phyloP scores from a whole-genome alignment of 495 filamentous ascomycete species.

The Rhypophila decipiens region DNA sequence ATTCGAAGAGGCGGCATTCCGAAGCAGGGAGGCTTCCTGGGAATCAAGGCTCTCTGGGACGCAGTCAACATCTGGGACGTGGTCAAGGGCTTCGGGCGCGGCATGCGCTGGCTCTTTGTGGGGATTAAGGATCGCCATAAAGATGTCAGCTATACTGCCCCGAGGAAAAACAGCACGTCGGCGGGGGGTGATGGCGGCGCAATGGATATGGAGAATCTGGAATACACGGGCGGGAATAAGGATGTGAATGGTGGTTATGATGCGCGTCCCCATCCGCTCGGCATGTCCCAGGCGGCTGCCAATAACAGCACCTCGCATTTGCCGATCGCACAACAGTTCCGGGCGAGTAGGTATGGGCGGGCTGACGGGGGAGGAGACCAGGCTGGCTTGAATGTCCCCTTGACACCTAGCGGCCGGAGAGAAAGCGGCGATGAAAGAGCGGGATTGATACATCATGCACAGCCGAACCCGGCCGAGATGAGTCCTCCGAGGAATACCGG shows the following conservation, averaged over 20 bases:
- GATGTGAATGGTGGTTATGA: neutral
- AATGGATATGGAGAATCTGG: constrained; percentile 27
- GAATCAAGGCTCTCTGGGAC: constrained; percentile 55
- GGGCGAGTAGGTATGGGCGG: constrained; percentile 21
- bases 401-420: constrained; percentile 8
- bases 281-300: constrained; percentile 19
- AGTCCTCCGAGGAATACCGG: no score
- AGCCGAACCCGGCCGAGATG: constrained; percentile 42
- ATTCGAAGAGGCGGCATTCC: constrained; percentile 34
- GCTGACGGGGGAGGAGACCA: neutral
- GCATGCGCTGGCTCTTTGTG: constrained; percentile 74
- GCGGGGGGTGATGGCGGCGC: neutral
- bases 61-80: constrained; percentile 83
- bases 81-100: constrained; percentile 67
- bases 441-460: constrained; percentile 41
- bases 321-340: constrained; percentile 38
- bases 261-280: constrained; percentile 10
- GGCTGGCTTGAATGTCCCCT: neutral
- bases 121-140: constrained; percentile 51
- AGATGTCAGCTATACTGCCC: constrained; percentile 36
- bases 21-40: constrained; percentile 58
- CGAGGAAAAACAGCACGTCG: constrained; percentile 2
- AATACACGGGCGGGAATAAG: constrained; percentile 12
- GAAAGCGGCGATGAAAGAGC: constrained; percentile 35
- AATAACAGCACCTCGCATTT: constrained; percentile 30